Evolutionary conservation across 2,329 filamentous ascomycete genomes (phyloP).

Genomic region (Lasiodiplodia theobromae): DNA sequence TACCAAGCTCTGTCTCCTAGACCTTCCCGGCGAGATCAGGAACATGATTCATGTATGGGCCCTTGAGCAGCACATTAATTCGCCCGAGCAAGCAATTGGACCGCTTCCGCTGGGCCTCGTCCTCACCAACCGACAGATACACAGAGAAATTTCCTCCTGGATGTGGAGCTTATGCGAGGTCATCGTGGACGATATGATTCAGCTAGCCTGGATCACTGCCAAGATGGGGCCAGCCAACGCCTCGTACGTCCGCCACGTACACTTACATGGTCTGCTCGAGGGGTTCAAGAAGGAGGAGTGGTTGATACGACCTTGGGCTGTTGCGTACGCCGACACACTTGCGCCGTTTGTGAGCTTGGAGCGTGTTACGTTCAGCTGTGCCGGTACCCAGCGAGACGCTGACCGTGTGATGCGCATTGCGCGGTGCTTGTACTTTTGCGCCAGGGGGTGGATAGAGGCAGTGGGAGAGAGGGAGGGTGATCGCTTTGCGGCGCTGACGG

Average conservation of each 20-base stretch:
- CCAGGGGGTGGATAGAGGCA: background rate
- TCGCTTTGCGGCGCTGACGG: background rate
- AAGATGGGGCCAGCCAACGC: background rate
- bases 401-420: background rate
- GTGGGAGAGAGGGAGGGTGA: background rate
- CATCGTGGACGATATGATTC: background rate
- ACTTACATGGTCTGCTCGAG: background rate
- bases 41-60: background rate
- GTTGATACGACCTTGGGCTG: no score
- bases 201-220: background rate
- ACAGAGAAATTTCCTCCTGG: background rate
- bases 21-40: constrained; percentile 2
- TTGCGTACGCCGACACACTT: no score
- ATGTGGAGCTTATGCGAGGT: background rate
- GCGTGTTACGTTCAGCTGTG: background rate
- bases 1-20: background rate
- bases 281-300: background rate
- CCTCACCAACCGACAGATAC: background rate
- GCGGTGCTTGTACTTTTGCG: background rate
- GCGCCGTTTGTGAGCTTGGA: background rate
- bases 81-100: background rate
- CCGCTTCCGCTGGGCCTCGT: background rate
- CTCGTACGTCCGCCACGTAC: background rate
- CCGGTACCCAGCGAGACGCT: background rate
- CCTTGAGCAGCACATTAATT: background rate